Conservation (phyloP, 2,329 filamentous ascomycete genomes). For the Blastomyces percursus region DNA sequence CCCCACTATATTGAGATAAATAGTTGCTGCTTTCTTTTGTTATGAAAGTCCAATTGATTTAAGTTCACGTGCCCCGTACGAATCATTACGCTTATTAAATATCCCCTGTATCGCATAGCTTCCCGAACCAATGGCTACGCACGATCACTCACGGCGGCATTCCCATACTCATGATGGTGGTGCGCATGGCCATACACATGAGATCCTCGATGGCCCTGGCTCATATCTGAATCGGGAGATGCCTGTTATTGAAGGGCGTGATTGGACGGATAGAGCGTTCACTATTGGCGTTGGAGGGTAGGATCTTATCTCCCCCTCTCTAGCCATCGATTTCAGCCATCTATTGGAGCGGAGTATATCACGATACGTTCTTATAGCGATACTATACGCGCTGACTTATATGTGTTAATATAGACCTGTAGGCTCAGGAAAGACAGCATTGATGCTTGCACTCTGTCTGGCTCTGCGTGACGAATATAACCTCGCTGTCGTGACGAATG, state of each 20-base stretch:
- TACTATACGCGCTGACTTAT: neutral
- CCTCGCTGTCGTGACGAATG: constrained; percentile 93
- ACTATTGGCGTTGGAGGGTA: constrained; percentile 98
- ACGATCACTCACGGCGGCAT: constrained; percentile 21
- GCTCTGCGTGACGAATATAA: constrained; percentile 70
- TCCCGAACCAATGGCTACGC: constrained; percentile 2
- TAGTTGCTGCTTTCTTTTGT: neutral
- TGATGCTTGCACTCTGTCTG: constrained; percentile 88
- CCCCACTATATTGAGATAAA: neutral
- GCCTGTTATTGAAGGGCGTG: constrained; percentile 78
- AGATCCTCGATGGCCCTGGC: constrained; percentile 87
- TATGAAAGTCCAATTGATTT: neutral
- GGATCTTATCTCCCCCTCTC: constrained; percentile 20
- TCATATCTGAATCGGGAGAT: constrained; percentile 84
- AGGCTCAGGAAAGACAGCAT: constrained; percentile 90
- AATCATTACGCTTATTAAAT: neutral
- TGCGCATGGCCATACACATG: constrained; percentile 83
- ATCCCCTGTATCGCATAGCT: neutral
- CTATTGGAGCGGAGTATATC: neutral
- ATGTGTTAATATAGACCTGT: constrained; percentile 55
- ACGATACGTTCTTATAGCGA: neutral
- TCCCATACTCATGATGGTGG: constrained; percentile 51
- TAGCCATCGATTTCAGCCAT: neutral
- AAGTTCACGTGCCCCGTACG: neutral
- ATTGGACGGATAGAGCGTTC: constrained; percentile 83